Conservation (phyloP, 768 basidiomycete genomes). For the Kwoniella dendrophila region DNA sequence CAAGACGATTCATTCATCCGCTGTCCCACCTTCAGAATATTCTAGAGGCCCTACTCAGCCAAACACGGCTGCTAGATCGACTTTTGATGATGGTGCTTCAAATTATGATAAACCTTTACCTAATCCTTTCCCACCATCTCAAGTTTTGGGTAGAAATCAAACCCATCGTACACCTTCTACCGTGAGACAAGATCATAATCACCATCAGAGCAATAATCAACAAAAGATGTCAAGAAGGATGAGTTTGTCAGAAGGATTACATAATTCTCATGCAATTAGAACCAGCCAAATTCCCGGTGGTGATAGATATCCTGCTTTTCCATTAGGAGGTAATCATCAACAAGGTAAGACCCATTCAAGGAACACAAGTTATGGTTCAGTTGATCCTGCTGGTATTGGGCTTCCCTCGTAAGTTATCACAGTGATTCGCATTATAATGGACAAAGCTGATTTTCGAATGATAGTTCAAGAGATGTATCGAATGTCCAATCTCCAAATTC, state of each 20-base stretch:
- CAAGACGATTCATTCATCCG: constrained; percentile 46
- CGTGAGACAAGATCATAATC: not conserved
- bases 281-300: constrained; percentile 32
- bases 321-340: constrained; percentile 23
- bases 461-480: constrained; percentile 21
- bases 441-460: not conserved
- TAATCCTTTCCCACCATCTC: constrained; percentile 19
- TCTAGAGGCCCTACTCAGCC: constrained; percentile 9
- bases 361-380: constrained; percentile 27
- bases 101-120: constrained; percentile 51
- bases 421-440: not conserved
- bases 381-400: constrained; percentile 27
- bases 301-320: constrained; percentile 49
- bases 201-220: constrained; percentile 1
- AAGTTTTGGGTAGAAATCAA: constrained; percentile 18
- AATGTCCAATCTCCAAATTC: constrained; percentile 16
- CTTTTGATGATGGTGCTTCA: constrained; percentile 17
- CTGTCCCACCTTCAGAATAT: constrained; percentile 17
- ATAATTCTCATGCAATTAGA: constrained; percentile 24
- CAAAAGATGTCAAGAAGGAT: constrained; percentile 22
- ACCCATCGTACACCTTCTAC: constrained; percentile 16
- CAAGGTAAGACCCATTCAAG: constrained; percentile 31
- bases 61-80: constrained; percentile 7
- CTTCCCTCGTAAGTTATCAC: constrained; percentile 26
- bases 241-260: constrained; percentile 35